Evolutionary conservation across 108 stramenopile species (phyloP), one percentile per base, ranked within the genome.

Genomic region (Nannochloropsis gaditana): DNA sequence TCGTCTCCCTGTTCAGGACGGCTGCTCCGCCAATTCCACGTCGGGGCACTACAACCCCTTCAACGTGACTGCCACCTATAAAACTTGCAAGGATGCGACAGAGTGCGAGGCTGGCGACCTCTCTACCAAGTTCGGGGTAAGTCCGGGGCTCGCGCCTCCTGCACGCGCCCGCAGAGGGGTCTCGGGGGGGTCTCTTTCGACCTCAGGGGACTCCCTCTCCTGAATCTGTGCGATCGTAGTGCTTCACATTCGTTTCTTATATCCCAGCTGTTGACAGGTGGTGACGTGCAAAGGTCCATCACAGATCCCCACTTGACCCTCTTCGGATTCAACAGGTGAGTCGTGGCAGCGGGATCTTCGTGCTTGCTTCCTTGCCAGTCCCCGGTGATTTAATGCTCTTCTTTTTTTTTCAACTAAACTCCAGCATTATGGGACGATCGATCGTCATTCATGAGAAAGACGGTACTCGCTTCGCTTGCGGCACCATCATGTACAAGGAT

Each of bases 271-370:
- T 73, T 73, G 59, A 73, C 2, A 3, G 59, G 59, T n/a, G 59
- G 59, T 2, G 59, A 73, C 59, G 59, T 73, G 2, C 59, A 73
- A n/a, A 73, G 59, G n/a, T 15, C 59, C 15, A 8, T 73, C 59
- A 73, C 59, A n/a, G 59, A 73, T 2, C 59, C 59, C 4, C 15
- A 73, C 19, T n/a, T 73, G 8, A 73, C 59, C 19, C 59, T 73
- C n/a, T 73, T 73, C n/a, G 59, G 59, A n/a, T 73, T 73, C 59
- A 73, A 73, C 59, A 73, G 59, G 59, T 73, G 59, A 73, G 59
- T 15, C 19, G 59, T 8, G 59, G n/a, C n/a, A n/a, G 59, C 19
- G 59, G 59, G n/a, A n/a, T 73, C 59, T 73, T 31, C 31, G 31
- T 31, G 31, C 3, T 4, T n/a, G 59, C 2, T 73, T 73, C 6